Evolutionary conservation across 2,329 filamentous ascomycete genomes (phyloP), one percentile per base, ranked within the genome.

Genomic region (Neobulgaria alba): DNA sequence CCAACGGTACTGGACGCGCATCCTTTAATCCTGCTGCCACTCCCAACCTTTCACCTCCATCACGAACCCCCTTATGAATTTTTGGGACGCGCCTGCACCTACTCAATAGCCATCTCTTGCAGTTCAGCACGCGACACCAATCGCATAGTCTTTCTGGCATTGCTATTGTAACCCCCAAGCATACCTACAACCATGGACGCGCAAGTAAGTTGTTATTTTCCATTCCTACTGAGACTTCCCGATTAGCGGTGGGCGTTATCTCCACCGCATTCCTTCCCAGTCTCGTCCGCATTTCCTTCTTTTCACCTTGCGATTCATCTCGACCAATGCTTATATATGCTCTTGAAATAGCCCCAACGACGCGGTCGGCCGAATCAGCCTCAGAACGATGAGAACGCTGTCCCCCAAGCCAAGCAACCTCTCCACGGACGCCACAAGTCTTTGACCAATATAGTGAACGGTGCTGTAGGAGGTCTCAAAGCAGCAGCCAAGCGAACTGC

Each of bases 341-440:
- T 52, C 44, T 48, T 48, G 41, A 37, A 38, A 39, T 50, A 90
- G 85, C 84, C 85, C 47, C 82, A 83, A 62, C 75, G 83, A 63
- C 75, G 73, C n/a, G n/a, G n/a, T n/a, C n/a, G n/a, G n/a, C n/a
- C n/a, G n/a, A n/a, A n/a, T n/a, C n/a, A n/a, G n/a, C n/a, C n/a
- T n/a, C 71, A 72, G 58, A 68, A 67, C 38, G 82, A 87, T 65
- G 86, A 93, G 64, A 92, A 92, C 62, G 64, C 70, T 44, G 62
- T 68, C 36, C 66, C 70, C 39, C 57, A 60, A 39, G 49, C 68
- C 45, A 73, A 74, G 52, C 78, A 78, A 59, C 67, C 73, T 39
- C 67, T 88, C 47, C 85, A 93, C 54, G 80, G 87, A 55, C 82
- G 83, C 48, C 82, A 87, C 66, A 94, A 94, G 64, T 93, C 88